Base-by-base conservation (phyloP, 2,329 filamentous ascomycete species). In the Hymenoscyphus infarciens region DNA sequence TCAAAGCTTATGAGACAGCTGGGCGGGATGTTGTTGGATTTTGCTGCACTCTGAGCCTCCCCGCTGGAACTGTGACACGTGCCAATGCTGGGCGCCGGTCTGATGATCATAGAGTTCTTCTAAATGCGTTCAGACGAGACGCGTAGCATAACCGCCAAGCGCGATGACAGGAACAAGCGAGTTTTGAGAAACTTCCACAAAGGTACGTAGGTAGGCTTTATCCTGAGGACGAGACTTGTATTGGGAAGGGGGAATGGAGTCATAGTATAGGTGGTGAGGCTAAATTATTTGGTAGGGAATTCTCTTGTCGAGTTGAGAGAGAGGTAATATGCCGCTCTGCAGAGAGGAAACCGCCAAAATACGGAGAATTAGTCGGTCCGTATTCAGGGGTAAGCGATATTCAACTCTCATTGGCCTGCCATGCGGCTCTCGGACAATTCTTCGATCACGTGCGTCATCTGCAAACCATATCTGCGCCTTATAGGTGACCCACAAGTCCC, bases 1-100 rank as follows among this genome's bases (percentile, higher is more conserved):
- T 49, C 57, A 35, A 29, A 59, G 57, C 42, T 33, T 29, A 31
- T 25, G 15, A 35, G 52, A 52, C 38, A 42, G 54, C 45, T 52
- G n/a, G 45, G 45, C 45, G 45, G 19, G 45, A 8, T 25, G 11
- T 52, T 19, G 45, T 22, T 22, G 19, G 5, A 11, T 52, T 52
- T 5, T 52, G 45, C 19, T 52, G 45, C 19, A 13, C 13, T 3
- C 13, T 15, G 35, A 38, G 35, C 35, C 35, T 38, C 55, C 59
- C 56, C 56, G 29, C 22, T 39, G 19, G 62, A 58, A 54, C 62
- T 65, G 58, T 56, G 60, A 65, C 58, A 61, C 63, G 60, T 61
- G 60, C 65, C 39, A 61, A 45, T 31, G 38, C 62, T 65, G 55
- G 63, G 62, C 61, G 53, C 29, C 35, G 38, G 59, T 62, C 56